Evolutionary conservation across 305 asterid species (phyloP).

Genomic region (Petunia hybrid): DNA sequence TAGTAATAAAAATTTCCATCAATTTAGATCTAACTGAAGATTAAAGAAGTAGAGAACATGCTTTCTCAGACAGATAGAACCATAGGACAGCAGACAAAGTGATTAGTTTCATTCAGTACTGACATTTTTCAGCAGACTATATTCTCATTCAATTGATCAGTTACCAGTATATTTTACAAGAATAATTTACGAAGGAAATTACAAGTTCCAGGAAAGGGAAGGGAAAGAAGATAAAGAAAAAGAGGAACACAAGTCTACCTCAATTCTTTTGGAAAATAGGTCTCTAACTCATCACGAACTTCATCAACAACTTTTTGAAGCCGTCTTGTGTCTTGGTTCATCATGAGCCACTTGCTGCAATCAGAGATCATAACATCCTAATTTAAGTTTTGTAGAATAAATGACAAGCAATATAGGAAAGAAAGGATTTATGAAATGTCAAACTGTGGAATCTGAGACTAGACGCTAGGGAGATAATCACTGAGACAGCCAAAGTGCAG

Average conservation of each 20-base stretch:
- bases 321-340: constrained; percentile 92
- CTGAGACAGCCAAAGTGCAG: background rate
- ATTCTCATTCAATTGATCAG: too few relatives aligned
- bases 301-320: constrained; percentile 95
- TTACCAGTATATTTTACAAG: background rate
- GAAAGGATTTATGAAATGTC: constrained; percentile 18
- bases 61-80: too few relatives aligned
- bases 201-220: background rate
- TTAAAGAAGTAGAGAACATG: too few relatives aligned
- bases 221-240: background rate
- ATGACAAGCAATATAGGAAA: constrained; percentile 13
- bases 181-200: background rate
- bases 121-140: too few relatives aligned
- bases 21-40: too few relatives aligned
- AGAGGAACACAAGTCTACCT: constrained; percentile 42
- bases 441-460: constrained; percentile 2
- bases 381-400: constrained; percentile 23
- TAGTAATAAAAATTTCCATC: too few relatives aligned
- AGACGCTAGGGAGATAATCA: constrained; percentile 14
- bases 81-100: too few relatives aligned
- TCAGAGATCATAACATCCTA: constrained; percentile 31
- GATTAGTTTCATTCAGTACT: too few relatives aligned
- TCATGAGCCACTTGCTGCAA: constrained; percentile 99
- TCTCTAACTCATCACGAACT: constrained; percentile 83
- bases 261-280: constrained; percentile 74